Conservation (phyloP, 2,329 filamentous ascomycete species). For the Neurospora sp. region DNA sequence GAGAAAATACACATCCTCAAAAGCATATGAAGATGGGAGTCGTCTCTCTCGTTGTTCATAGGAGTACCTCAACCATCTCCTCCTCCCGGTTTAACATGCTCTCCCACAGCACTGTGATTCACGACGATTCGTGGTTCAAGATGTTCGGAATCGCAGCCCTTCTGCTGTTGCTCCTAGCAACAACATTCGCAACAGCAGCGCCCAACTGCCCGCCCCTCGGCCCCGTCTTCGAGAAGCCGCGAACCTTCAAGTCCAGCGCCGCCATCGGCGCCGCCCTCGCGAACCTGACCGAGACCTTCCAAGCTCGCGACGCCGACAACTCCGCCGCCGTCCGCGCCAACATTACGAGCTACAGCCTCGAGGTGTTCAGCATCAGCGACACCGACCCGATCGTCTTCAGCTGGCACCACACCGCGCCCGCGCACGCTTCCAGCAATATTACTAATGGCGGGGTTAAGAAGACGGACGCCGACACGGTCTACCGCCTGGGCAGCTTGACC, state of each 20-base stretch:
- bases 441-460: slow-evolving; percentile 19
- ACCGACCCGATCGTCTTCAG: slow-evolving; percentile 11
- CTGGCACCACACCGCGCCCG: slow-evolving; percentile 19
- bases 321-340: slow-evolving; percentile 19
- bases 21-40: neutral
- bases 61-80: neutral
- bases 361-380: slow-evolving; percentile 19
- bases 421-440: slow-evolving; percentile 9
- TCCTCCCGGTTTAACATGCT: neutral
- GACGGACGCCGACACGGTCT: slow-evolving; percentile 26
- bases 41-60: neutral
- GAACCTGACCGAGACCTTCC: slow-evolving; percentile 23
- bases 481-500: slow-evolving; percentile 32
- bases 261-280: slow-evolving; percentile 21
- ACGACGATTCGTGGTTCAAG: neutral
- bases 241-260: slow-evolving; percentile 19
- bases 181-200: slow-evolving; percentile 3
- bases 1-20: neutral
- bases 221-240: slow-evolving; percentile 25
- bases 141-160: neutral
- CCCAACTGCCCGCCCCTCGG: slow-evolving; percentile 27
- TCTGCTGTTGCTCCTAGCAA: slow-evolving; percentile 15
- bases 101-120: neutral
- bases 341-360: slow-evolving; percentile 26
- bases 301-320: slow-evolving; percentile 18